Evolutionary conservation across 2,329 filamentous ascomycete genomes (phyloP), one percentile per base, ranked within the genome.

Genomic region (Trichoderma simmonsii): DNA sequence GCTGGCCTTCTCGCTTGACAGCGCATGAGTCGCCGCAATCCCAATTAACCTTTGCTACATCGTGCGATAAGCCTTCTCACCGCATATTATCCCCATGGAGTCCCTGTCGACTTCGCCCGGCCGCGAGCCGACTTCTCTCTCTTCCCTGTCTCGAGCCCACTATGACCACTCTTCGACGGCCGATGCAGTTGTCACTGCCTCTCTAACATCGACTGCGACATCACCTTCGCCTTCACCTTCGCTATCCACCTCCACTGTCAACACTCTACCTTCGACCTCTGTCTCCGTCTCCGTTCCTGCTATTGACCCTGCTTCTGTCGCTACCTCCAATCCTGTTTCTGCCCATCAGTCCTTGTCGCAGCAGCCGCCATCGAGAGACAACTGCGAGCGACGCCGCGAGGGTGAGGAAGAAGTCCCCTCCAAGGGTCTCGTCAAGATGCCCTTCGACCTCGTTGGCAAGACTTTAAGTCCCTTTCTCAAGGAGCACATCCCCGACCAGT

Each of bases 401-500:
- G 83, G 86, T 72, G 85, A 88, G 72, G 83, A 85, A 74, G 84
- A 85, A 73, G 81, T 81, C 69, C 82, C 83, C 54, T 83, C 69
- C 59, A 64, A 64, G 51, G 70, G 86, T 24, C 81, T 88, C 63
- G 83, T 85, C 76, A 89, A 86, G 79, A 89, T 90, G 86, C 85
- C 88, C 62, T 85, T 86, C 73, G 91, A 91, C 75, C 87, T 94
- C 71, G 91, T 93, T 74, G 89, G 90, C 77, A 90, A 93, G 83
- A 93, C 93, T 71, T 90, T 97, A 74, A 92, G 92, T 43, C 95
- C 95, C 2, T 98, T 97, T 80, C 89, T 98, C 69, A 91, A 93
- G 75, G 92, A 94, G 80, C 95, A 98, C 79, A 97, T 98, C 64
- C 95, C 95, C 3, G 89, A 90, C 74, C 88, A 96, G 77, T 98